phyloP scores from a whole-genome alignment of 1,139 yeast genomes.

The Taphrina communis region DNA sequence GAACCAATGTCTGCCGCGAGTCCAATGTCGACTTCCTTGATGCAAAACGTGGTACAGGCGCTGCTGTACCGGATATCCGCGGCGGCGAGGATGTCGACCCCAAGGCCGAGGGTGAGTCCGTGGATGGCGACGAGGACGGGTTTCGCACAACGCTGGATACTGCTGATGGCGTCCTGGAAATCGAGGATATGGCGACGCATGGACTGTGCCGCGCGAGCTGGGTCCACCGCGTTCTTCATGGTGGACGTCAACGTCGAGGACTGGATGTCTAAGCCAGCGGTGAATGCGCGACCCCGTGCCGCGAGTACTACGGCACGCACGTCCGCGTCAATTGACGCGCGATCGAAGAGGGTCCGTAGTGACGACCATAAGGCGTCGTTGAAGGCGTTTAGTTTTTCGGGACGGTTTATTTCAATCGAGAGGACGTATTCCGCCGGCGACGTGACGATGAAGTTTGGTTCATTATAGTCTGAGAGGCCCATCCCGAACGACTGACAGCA shows the following conservation, averaged over 20 bases:
- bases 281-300: constrained; percentile 64
- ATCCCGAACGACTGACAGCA: not conserved
- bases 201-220: constrained; percentile 22
- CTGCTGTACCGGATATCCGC: constrained; percentile 66
- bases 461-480: constrained; percentile 10
- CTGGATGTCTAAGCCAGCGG: constrained; percentile 70
- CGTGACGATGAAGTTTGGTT: constrained; percentile 37
- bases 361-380: constrained; percentile 57
- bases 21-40: constrained; percentile 75
- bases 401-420: constrained; percentile 70
- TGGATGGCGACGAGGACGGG: constrained; percentile 58
- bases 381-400: constrained; percentile 48
- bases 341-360: constrained; percentile 59
- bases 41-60: constrained; percentile 62
- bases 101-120: constrained; percentile 65
- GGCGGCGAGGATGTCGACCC: constrained; percentile 68
- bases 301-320: constrained; percentile 66
- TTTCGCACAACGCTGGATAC: constrained; percentile 29
- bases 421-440: constrained; percentile 59
- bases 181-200: constrained; percentile 36
- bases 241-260: constrained; percentile 52
- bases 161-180: constrained; percentile 38
- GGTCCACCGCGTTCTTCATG: constrained; percentile 12
- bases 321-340: constrained; percentile 57
- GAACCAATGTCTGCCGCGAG: constrained; percentile 83